Conservation (phyloP, 768 basidiomycete species). For the Guyanaporus albipodus region DNA sequence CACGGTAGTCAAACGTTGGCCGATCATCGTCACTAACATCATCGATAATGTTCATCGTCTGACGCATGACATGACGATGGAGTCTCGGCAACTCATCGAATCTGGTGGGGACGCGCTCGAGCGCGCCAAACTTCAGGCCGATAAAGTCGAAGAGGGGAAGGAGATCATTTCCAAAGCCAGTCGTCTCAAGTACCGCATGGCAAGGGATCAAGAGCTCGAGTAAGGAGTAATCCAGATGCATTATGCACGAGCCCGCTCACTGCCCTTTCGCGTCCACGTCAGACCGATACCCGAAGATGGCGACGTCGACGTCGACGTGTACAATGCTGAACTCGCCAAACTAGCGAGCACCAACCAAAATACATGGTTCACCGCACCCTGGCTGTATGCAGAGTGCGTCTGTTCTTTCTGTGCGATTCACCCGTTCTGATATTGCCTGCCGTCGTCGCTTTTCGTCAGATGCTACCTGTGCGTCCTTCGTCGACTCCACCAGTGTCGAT, state of each 20-base stretch:
- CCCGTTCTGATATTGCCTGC: not conserved
- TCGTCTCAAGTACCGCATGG: conserved; percentile 87
- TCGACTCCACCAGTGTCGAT: not conserved
- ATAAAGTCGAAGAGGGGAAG: conserved; percentile 70
- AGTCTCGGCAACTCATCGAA: conserved; percentile 24
- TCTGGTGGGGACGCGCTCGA: conserved; percentile 5
- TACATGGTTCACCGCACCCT: conserved; percentile 90
- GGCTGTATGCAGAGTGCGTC: conserved; percentile 92
- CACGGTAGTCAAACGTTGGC: conserved; percentile 78
- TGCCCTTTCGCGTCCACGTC: not conserved
- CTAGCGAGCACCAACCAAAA: conserved; percentile 46
- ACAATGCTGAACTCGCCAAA: conserved; percentile 66
- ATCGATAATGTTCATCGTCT: conserved; percentile 72
- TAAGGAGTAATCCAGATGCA: conserved; percentile 32
- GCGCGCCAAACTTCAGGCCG: conserved; percentile 30
- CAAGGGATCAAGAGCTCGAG: conserved; percentile 66
- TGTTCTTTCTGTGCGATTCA: not conserved
- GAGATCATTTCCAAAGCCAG: conserved; percentile 68
- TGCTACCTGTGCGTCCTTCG: conserved; percentile 61
- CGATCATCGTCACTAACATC: conserved; percentile 75
- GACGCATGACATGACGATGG: conserved; percentile 58
- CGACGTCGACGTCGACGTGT: conserved; percentile 62
- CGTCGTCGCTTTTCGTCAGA: too few relatives aligned
- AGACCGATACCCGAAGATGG: conserved; percentile 77
- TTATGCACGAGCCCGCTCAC: not conserved